Conservation (phyloP, 192 early-diverging fungal species). For the Rhizophlyctis rosea region DNA sequence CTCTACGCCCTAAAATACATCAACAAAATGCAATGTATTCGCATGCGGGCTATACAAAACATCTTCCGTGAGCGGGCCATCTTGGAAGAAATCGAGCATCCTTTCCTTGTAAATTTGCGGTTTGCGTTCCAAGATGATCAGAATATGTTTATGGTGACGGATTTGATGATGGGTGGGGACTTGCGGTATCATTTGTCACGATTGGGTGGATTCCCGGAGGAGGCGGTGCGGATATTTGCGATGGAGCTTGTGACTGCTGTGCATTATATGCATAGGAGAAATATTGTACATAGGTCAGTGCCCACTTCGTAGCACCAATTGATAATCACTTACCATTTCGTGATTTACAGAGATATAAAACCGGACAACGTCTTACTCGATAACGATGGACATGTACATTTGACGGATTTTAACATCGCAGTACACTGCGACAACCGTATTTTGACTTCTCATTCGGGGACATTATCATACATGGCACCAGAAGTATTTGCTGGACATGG, state of each 20-base stretch:
- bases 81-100: conserved; percentile 82
- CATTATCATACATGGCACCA: conserved; percentile 82
- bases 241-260: conserved; percentile 43
- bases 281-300: conserved; percentile 51
- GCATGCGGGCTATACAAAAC: conserved; percentile 78
- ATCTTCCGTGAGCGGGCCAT: conserved; percentile 88
- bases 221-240: conserved; percentile 38
- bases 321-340: conserved; percentile 54
- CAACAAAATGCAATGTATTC: conserved; percentile 88
- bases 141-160: conserved; percentile 63
- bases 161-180: conserved; percentile 60
- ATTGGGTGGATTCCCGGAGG: conserved; percentile 37
- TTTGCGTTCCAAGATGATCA: conserved; percentile 65
- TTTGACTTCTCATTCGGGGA: conserved; percentile 83
- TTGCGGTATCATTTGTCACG: conserved; percentile 52
- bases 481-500: conserved; percentile 50
- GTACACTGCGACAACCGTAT: conserved; percentile 37
- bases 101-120: conserved; percentile 72
- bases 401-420: conserved; percentile 57
- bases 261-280: conserved; percentile 41
- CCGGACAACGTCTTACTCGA: conserved; percentile 49
- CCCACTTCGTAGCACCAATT: conserved; percentile 50
- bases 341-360: conserved; percentile 46
- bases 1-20: conserved; percentile 97
- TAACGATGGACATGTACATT: conserved; percentile 44